Percentiles rank a stretch among this genome's conserved stretches.
These are phyloP conservation scores for Solanum hybrid DNA, from an alignment of 305 asterid genomes.

Conservation along the genomic window DNA sequence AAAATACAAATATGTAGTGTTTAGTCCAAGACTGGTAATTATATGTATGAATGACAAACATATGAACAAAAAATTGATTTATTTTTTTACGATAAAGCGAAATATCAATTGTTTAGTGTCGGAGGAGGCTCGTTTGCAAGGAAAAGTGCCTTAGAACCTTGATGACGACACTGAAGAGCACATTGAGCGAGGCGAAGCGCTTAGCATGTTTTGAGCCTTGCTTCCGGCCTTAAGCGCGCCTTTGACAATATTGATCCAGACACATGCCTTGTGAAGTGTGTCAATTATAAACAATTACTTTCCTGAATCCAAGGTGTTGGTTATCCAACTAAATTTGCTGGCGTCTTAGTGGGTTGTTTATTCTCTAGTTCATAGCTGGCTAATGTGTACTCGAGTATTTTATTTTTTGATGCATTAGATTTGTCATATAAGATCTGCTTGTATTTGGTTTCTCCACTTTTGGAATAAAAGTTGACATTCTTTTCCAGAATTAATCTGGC, in stretches of 20 bases:
- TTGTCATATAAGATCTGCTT: not conserved
- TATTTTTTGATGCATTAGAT: not conserved
- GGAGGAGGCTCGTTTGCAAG: not conserved
- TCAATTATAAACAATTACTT: not conserved
- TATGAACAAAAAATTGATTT: not conserved
- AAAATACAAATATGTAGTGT: not conserved
- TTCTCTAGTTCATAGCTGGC: not conserved
- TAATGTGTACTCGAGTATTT: not conserved
- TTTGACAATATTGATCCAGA: not conserved
- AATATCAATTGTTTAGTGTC: not conserved
- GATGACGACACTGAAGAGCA: not conserved
- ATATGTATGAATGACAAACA: not conserved
- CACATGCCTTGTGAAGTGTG: not conserved
- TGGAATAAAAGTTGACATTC: not conserved
- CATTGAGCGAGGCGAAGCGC: not conserved
- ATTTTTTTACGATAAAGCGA: not conserved
- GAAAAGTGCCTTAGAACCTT: not conserved
- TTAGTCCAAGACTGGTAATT: not conserved
- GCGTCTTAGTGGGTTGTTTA: not conserved
- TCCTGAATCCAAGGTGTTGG: not conserved
- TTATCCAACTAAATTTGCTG: not conserved
- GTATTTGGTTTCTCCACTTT: not conserved
- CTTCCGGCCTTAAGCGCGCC: not conserved
- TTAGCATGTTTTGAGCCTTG: not conserved
- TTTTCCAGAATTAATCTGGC: slow-evolving; percentile 80